phyloP scores from a whole-genome alignment of 1,139 yeast species.

The Yamadazyma sp. region DNA sequence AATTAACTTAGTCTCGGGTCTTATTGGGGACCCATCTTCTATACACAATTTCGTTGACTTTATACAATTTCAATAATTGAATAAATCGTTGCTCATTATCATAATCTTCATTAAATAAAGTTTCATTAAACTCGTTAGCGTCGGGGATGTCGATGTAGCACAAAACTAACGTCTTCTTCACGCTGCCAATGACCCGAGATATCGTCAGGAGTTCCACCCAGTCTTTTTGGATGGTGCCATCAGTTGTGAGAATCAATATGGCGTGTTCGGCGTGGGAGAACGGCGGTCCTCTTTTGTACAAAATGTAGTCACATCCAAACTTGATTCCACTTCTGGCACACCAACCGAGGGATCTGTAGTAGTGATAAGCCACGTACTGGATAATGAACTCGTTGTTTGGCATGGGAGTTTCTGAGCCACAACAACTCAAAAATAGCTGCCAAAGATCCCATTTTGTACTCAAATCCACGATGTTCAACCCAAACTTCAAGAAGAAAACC shows the following conservation, averaged over 20 bases:
- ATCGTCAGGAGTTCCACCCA: conserved; percentile 69
- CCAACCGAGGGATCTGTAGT: conserved; percentile 90
- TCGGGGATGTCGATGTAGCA: conserved; percentile 61
- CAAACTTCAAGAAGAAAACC: conserved; percentile 61
- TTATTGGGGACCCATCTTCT: conserved; percentile 83
- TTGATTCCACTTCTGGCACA: conserved; percentile 90
- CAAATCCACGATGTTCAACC: conserved; percentile 44
- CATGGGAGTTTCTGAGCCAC: conserved; percentile 8
- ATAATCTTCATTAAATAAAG: conserved; percentile 17
- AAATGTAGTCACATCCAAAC: conserved; percentile 79
- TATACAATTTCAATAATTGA: conserved; percentile 39
- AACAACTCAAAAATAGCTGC: conserved; percentile 31
- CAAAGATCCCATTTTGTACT: conserved; percentile 7
- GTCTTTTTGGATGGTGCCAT: conserved; percentile 25
- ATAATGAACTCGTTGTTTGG: conserved; percentile 45
- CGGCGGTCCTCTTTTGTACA: conserved; percentile 92
- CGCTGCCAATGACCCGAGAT: conserved; percentile 84
- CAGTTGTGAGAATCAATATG: conserved; percentile 47
- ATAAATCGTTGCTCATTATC: conserved; percentile 8
- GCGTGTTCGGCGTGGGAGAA: conserved; percentile 93
- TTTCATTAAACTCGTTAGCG: conserved; percentile 22
- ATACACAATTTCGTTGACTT: conserved; percentile 64
- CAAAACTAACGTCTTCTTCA: conserved; percentile 72
- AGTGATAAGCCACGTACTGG: conserved; percentile 77
- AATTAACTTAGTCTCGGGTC: conserved; percentile 58